Conservation (phyloP, 2,329 filamentous ascomycete species). For the Fusarium temperatum region DNA sequence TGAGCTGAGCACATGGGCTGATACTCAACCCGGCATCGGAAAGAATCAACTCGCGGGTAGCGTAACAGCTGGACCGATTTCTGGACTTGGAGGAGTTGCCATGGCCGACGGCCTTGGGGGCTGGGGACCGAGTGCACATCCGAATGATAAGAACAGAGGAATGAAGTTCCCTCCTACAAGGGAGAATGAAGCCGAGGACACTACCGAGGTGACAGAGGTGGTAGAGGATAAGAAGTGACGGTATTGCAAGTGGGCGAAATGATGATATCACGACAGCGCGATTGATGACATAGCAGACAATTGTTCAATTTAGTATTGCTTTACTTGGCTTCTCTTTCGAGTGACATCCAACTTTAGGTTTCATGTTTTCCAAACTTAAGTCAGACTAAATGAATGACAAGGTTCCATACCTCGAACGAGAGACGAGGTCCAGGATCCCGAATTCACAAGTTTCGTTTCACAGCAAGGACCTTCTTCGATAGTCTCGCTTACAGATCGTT, state of each 20-base stretch:
- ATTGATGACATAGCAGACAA: neutral
- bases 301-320: neutral
- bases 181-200: neutral
- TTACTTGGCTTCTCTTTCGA: neutral
- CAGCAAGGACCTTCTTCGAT: neutral
- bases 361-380: neutral
- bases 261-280: neutral
- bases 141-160: conserved; percentile 40
- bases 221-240: neutral
- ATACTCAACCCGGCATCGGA: conserved; percentile 50
- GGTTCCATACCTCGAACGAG: conserved; percentile 21
- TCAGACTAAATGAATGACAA: conserved; percentile 25
- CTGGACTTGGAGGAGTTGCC: conserved; percentile 45
- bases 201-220: neutral
- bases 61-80: conserved; percentile 41
- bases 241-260: neutral
- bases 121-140: conserved; percentile 46
- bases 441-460: neutral
- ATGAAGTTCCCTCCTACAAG: conserved; percentile 49
- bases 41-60: conserved; percentile 52
- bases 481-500: conserved; percentile 64
- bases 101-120: conserved; percentile 47
- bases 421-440: conserved; percentile 1
- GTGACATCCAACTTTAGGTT: neutral
- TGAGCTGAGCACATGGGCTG: conserved; percentile 50